Percentiles rank a stretch among this genome's conserved stretches.
phyloP scores from a whole-genome alignment of 2,329 filamentous ascomycete species.

The Periconia sp. region DNA sequence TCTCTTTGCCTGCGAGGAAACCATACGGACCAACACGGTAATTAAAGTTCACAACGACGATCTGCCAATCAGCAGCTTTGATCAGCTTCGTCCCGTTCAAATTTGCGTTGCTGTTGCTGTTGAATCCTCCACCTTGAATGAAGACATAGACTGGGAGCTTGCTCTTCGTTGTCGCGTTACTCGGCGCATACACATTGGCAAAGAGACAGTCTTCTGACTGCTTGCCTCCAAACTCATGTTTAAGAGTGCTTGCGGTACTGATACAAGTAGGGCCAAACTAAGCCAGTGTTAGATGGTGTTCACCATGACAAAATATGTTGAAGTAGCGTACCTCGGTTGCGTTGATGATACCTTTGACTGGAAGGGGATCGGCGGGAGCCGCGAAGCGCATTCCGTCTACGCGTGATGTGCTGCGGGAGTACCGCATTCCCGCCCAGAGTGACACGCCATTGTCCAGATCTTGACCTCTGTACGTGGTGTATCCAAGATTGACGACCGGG shows the following conservation, averaged over 20 bases:
- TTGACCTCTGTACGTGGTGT: slow-evolving; percentile 69
- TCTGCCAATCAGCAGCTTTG: slow-evolving; percentile 33
- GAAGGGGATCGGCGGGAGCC: slow-evolving; percentile 67
- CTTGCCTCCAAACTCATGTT: slow-evolving; percentile 31
- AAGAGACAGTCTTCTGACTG: slow-evolving; percentile 49
- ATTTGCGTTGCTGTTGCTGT: slow-evolving; percentile 42
- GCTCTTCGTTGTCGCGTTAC: slow-evolving; percentile 38
- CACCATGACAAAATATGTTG: neutral
- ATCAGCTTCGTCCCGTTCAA: slow-evolving; percentile 43
- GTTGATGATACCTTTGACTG: slow-evolving; percentile 53
- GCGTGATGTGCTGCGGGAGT: slow-evolving; percentile 55
- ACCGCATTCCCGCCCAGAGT: slow-evolving; percentile 78
- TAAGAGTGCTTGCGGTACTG: slow-evolving; percentile 28
- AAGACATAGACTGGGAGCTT: slow-evolving; percentile 48
- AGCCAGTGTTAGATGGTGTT: slow-evolving; percentile 10
- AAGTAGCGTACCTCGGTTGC: slow-evolving; percentile 51
- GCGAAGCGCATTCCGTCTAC: slow-evolving; percentile 61
- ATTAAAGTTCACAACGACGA: slow-evolving; percentile 49
- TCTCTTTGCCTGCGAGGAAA: slow-evolving; percentile 43
- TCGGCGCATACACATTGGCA: slow-evolving; percentile 46
- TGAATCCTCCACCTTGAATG: slow-evolving; percentile 50
- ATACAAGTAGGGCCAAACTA: slow-evolving; percentile 45
- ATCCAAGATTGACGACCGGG: slow-evolving; percentile 65
- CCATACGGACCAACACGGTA: slow-evolving; percentile 50
- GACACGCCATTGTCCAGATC: slow-evolving; percentile 63